Conservation (phyloP, 495 filamentous ascomycete species). For the Podospora pseudopauciseta region DNA sequence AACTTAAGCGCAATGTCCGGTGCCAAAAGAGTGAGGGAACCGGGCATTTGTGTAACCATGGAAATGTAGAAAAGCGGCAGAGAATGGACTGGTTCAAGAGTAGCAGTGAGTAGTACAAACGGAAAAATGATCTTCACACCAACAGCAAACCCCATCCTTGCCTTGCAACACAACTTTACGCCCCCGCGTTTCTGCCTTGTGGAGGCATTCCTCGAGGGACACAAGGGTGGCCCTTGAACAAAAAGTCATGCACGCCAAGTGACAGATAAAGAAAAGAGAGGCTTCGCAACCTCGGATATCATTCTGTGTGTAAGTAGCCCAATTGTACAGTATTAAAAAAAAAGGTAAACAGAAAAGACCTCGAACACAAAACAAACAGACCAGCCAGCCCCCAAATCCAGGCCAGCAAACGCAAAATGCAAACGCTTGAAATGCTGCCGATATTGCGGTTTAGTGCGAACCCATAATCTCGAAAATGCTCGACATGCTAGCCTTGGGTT, state of each 20-base stretch:
- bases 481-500: conserved; percentile 30
- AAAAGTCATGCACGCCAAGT: background rate
- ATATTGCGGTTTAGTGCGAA: conserved; percentile 21
- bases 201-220: background rate
- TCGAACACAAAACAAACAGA: background rate
- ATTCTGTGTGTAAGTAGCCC: conserved; percentile 3
- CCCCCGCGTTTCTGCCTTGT: background rate
- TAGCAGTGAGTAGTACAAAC: no score
- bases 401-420: background rate
- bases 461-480: conserved; percentile 38
- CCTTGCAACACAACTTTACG: background rate
- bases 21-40: background rate
- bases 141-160: background rate
- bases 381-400: background rate
- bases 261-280: conserved; percentile 8
- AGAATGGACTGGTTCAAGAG: background rate
- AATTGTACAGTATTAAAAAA: background rate
- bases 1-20: background rate
- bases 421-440: background rate
- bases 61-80: background rate
- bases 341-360: conserved; percentile 5
- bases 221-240: background rate
- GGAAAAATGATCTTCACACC: no score
- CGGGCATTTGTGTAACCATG: background rate
- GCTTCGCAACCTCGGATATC: conserved; percentile 15